Evolutionary conservation across 2,329 filamentous ascomycete species (phyloP).

Genomic region (Colletotrichum somersetense): DNA sequence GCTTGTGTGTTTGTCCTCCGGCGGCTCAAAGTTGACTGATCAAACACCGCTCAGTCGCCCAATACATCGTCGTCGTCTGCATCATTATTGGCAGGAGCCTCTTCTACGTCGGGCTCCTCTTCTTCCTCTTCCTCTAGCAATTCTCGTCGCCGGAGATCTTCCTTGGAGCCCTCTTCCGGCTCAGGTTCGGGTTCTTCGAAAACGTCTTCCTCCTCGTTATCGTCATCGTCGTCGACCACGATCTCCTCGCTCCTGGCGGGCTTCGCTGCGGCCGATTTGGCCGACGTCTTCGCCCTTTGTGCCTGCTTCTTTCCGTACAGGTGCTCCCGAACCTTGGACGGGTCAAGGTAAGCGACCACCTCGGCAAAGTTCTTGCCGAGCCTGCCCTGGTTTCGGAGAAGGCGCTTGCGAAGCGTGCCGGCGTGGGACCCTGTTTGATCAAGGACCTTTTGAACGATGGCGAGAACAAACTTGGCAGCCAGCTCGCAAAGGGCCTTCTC

Average conservation of each 20-base stretch:
- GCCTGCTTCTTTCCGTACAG: constrained; percentile 50
- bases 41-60: constrained; percentile 52
- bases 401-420: constrained; percentile 75
- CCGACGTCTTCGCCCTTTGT: constrained; percentile 51
- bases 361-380: constrained; percentile 90
- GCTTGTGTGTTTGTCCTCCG: constrained; percentile 3
- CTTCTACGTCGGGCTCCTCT: constrained; percentile 53
- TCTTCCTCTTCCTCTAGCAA: constrained; percentile 65
- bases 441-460: constrained; percentile 80
- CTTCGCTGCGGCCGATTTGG: constrained; percentile 58
- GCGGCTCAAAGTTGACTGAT: neutral
- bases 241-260: constrained; percentile 60
- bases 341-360: constrained; percentile 83
- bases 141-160: constrained; percentile 68
- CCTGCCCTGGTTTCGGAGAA: constrained; percentile 83
- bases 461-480: constrained; percentile 85
- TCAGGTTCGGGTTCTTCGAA: constrained; percentile 63
- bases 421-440: constrained; percentile 72
- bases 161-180: constrained; percentile 69
- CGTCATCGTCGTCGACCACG: constrained; percentile 57
- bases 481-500: constrained; percentile 90
- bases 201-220: constrained; percentile 55
- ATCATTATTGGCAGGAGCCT: constrained; percentile 37
- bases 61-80: constrained; percentile 53
- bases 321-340: constrained; percentile 67